Base-by-base conservation (phyloP, 208 protist genomes). In the Angomonas deanei region DNA sequence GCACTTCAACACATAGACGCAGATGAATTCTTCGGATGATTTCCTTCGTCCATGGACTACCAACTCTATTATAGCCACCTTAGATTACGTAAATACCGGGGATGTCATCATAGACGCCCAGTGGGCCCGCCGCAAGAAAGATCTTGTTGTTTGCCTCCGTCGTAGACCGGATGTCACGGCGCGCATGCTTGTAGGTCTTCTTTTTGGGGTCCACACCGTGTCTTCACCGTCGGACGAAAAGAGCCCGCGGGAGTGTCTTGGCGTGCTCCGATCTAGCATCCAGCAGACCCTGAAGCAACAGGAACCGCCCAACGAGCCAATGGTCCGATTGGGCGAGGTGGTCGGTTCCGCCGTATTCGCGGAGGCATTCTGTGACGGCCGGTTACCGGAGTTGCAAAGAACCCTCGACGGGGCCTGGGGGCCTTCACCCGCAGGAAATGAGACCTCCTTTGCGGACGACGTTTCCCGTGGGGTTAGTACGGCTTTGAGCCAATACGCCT, bases 101-200 rank as follows among this genome's bases (percentile, higher is more conserved):
- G 60, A 42, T 6, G 58, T 46, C 10, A 27, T 31, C 1, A 36
- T 54, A 2, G 73, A 78, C 33, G 50, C 49, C 3, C 48, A 68
- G 53, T 72, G 67, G 67, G 15, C 31, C 3, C 47, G 42, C 2
- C 58, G 60, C 6, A 36, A 64, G 56, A 53, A 70, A 33, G 61
- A 70, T 13, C 60, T 92, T 2, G 48, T 88, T 48, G 63, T 64
- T 13, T 61, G 77, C 57, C 61, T 77, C 11, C 77, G 68, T 55
- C 64, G 77, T 36, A 66, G 77, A 31, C 82, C 81, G 2, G 79
- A 89, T 39, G 80, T 89, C 28, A 76, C 86, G 5, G 73, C 74
- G 15, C 86, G 86, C n/a, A 74, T 72, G 34, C 67, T 92, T 38
- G 49, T 78, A 10, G 75, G 80, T 57, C 74, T 80, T 2, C 55